phyloP scores from a whole-genome alignment of 2,329 filamentous ascomycete species.

The Phoma herbarum region DNA sequence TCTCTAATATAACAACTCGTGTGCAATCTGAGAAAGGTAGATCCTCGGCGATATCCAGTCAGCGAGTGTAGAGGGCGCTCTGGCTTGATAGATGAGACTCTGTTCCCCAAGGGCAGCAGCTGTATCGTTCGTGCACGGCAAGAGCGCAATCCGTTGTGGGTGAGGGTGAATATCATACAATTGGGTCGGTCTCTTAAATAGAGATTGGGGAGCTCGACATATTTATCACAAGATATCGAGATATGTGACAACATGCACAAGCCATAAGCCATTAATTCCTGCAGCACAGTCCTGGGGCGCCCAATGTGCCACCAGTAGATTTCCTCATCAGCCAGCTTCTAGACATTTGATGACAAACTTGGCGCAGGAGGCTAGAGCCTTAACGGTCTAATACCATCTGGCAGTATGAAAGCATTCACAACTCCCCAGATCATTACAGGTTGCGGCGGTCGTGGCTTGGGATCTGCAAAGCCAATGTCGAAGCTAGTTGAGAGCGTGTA shows the following conservation, averaged over 20 bases:
- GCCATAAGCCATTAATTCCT: neutral
- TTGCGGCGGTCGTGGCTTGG: neutral
- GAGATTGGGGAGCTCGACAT: neutral
- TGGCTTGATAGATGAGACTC: neutral
- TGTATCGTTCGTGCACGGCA: neutral
- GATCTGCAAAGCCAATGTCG: neutral
- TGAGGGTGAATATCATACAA: neutral
- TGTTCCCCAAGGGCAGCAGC: neutral
- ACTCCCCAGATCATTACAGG: neutral
- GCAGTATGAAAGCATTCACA: neutral
- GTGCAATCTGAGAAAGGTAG: neutral
- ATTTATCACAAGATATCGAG: neutral
- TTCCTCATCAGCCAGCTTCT: neutral
- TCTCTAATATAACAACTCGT: neutral
- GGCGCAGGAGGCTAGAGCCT: neutral
- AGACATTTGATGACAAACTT: neutral
- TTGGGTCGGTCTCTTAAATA: neutral
- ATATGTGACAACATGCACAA: neutral
- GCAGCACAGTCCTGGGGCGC: neutral
- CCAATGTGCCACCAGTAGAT: neutral
- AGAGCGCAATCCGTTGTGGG: neutral
- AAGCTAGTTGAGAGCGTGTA: neutral
- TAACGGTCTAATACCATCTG: neutral
- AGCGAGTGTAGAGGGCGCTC: neutral
- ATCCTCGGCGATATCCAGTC: neutral